Base-by-base conservation (phyloP, 2,329 filamentous ascomycete genomes). In the Celoporthe dispersa region DNA sequence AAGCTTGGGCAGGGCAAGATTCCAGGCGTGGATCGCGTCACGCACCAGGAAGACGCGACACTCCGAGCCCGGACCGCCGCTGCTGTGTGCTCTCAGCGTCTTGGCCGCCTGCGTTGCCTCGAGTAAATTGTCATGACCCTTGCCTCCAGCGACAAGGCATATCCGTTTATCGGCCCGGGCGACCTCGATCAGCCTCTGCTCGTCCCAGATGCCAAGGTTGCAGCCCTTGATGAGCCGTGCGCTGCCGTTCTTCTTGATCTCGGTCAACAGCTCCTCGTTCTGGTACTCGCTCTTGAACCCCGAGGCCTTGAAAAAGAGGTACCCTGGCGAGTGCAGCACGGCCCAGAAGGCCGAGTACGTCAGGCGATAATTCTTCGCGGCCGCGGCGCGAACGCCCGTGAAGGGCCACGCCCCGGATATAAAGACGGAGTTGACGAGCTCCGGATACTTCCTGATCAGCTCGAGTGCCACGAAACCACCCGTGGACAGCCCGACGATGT, bases 401-500 rank as follows among this genome's bases (percentile, higher is more conserved):
- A 70, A 68, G 7, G 80, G 78, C 62, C 76, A 72, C 3, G 77
- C 76, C 2, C 80, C 80, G 19, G 80, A 80, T 11, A 79, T 73
- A 59, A 81, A 80, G 25, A 78, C 76, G 63, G 78, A 78, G 35
- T 72, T 66, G 19, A 81, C 79, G 7, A 82, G 73, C 16, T 79
- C 77, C 0, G 81, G 80, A 66, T 80, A 74, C 25, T 76, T 73
- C 48, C 74, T 74, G 37, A 77, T 76, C 6, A 83, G 72, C n/a
- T 77, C 75, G 69, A 80, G 73, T 41, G 75, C 74, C 1, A 81
- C 70, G 68, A 77, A 83, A 1, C 80, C 81, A 14, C 81, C 81
- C 67, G 81, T 80, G 2, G 81, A 84, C 31, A 83, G 60, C 3
- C 81, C 81, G 41, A 81, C 79, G 39, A 83, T 60, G 71, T 83